Evolutionary conservation across 768 basidiomycete species (phyloP).

Genomic region (Pleurotus djamor): DNA sequence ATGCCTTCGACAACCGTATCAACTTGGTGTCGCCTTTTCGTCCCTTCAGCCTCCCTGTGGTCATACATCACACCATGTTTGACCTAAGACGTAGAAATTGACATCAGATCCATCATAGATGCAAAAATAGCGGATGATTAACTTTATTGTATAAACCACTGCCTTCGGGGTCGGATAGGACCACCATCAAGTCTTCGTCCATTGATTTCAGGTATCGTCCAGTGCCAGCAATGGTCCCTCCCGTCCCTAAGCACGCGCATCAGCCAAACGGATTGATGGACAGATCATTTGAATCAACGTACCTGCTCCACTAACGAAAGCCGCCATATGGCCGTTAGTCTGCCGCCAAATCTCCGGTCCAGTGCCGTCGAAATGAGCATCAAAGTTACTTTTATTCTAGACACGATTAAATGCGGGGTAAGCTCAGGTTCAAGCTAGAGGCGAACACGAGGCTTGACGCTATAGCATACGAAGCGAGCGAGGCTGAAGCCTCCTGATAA

Average conservation of each 20-base stretch:
- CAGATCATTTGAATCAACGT: conserved; percentile 10
- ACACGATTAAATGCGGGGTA: not conserved
- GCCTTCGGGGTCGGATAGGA: conserved; percentile 89
- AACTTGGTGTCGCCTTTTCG: conserved; percentile 88
- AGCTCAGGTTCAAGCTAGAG: too few relatives aligned
- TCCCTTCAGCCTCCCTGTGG: conserved; percentile 89
- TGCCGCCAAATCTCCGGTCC: conserved; percentile 97
- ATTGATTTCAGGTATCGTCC: conserved; percentile 79
- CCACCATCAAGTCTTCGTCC: conserved; percentile 63
- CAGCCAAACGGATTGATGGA: not conserved
- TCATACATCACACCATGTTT: conserved; percentile 96
- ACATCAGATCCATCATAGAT: not conserved
- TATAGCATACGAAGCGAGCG: not conserved
- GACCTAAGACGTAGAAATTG: conserved; percentile 39
- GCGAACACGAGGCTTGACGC: too few relatives aligned
- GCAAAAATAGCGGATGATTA: not conserved
- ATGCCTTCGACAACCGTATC: conserved; percentile 97
- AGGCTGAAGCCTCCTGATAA: not conserved
- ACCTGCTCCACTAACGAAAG: conserved; percentile 92
- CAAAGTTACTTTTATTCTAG: conserved; percentile 86
- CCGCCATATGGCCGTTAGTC: conserved; percentile 76
- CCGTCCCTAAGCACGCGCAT: conserved; percentile 63
- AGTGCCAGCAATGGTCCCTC: conserved; percentile 89
- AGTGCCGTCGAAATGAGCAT: conserved; percentile 86
- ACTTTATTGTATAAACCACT: conserved; percentile 96